phyloP scores from a whole-genome alignment of 257 asterid species.

The Solanum sparsipilum region DNA sequence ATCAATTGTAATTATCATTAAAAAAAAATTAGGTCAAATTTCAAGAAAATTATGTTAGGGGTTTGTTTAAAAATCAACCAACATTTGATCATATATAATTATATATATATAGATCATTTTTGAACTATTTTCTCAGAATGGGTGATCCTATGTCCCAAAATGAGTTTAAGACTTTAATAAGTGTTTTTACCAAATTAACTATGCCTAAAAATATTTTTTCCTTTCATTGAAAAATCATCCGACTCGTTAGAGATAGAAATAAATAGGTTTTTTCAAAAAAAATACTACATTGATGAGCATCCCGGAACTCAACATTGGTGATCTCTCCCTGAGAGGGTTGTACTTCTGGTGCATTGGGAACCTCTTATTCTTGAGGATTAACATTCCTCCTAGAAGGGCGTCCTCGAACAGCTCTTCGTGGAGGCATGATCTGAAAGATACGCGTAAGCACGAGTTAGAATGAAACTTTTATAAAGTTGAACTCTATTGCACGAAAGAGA shows the following conservation, averaged over 20 bases:
- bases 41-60: not conserved
- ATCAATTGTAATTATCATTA: not conserved
- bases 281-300: not conserved
- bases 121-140: not conserved
- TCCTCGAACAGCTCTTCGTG: not conserved
- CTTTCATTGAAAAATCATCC: not conserved
- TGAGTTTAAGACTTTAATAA: not conserved
- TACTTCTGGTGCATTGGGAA: not conserved
- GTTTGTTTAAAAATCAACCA: no score
- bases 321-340: not conserved
- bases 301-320: not conserved
- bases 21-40: not conserved
- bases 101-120: no score
- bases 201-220: not conserved
- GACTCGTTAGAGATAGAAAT: not conserved
- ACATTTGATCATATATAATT: not conserved
- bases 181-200: no score
- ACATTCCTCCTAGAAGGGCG: not conserved
- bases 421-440: not conserved
- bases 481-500: not conserved
- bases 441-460: not conserved
- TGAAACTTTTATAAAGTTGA: not conserved
- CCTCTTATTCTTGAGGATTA: not conserved
- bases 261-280: no score
- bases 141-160: not conserved